phyloP scores from a whole-genome alignment of 805 yeast genomes.

The Metschnikowia reukaufii region DNA sequence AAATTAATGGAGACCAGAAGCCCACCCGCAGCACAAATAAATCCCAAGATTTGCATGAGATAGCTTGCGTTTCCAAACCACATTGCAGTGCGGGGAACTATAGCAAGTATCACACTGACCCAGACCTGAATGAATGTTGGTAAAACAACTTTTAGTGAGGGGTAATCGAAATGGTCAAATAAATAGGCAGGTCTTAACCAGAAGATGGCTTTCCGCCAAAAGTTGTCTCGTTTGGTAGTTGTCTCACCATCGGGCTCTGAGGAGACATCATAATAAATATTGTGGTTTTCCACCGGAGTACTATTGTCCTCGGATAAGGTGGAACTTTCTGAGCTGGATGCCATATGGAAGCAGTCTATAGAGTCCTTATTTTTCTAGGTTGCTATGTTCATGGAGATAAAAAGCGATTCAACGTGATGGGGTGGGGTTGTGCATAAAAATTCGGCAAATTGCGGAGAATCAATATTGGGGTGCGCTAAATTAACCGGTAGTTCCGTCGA shows the following conservation, averaged over 20 bases:
- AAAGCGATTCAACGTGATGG: background rate
- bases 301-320: background rate
- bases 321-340: background rate
- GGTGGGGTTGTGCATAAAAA: background rate
- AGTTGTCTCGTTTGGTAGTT: background rate
- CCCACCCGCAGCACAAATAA: constrained; percentile 31
- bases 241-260: background rate
- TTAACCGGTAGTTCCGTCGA: no score
- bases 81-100: constrained; percentile 23
- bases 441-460: background rate
- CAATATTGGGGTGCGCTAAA: no score
- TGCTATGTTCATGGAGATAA: background rate
- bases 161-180: constrained; percentile 26
- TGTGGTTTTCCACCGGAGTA: background rate
- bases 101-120: constrained; percentile 25
- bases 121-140: constrained; percentile 32
- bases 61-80: constrained; percentile 35
- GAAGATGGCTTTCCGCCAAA: constrained; percentile 2
- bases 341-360: background rate
- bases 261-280: constrained; percentile 1
- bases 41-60: constrained; percentile 29
- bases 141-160: constrained; percentile 25
- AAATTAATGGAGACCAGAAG: constrained; percentile 23
- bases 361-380: background rate
- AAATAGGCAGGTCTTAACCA: constrained; percentile 26